Conservation (phyloP, 2,329 filamentous ascomycete genomes). For the Claviceps sp. region DNA sequence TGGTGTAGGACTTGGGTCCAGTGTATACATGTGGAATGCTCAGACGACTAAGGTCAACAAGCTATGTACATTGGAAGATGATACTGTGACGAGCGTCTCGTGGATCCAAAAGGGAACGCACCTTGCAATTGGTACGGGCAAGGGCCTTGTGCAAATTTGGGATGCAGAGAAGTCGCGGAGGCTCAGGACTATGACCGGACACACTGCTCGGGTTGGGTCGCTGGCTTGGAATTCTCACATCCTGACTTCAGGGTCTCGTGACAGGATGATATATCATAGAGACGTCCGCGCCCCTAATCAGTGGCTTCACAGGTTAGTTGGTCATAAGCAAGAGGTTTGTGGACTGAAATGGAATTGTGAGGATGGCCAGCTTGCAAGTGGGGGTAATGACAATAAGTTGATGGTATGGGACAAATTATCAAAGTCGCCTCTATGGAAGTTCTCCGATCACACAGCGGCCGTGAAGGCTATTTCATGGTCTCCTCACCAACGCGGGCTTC, state of each 20-base stretch:
- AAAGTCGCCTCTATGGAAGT: constrained; percentile 87
- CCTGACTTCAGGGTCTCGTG: constrained; percentile 84
- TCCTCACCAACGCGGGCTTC: constrained; percentile 81
- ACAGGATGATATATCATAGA: constrained; percentile 87
- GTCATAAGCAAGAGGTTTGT: constrained; percentile 97
- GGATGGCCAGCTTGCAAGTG: constrained; percentile 85
- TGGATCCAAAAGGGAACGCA: constrained; percentile 98
- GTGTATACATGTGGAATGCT: constrained; percentile 98
- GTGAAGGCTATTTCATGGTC: constrained; percentile 98
- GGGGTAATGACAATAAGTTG: constrained; percentile 96
- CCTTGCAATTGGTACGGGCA: constrained; percentile 85
- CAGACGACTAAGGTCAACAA: constrained; percentile 83
- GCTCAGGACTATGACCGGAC: constrained; percentile 90
- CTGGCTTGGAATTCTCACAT: constrained; percentile 98
- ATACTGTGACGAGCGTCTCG: constrained; percentile 89
- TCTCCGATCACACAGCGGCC: constrained; percentile 85
- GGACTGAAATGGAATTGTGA: constrained; percentile 95
- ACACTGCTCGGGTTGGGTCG: constrained; percentile 83
- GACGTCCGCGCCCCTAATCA: constrained; percentile 90
- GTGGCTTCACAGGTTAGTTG: constrained; percentile 72
- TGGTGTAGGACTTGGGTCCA: constrained; percentile 81
- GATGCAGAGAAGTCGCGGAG: constrained; percentile 79
- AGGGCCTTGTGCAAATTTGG: constrained; percentile 94
- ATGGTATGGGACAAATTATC: constrained; percentile 97
- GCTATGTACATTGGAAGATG: constrained; percentile 81